Base-by-base conservation (phyloP, 2,329 filamentous ascomycete genomes). In the Alternaria conjuncta region DNA sequence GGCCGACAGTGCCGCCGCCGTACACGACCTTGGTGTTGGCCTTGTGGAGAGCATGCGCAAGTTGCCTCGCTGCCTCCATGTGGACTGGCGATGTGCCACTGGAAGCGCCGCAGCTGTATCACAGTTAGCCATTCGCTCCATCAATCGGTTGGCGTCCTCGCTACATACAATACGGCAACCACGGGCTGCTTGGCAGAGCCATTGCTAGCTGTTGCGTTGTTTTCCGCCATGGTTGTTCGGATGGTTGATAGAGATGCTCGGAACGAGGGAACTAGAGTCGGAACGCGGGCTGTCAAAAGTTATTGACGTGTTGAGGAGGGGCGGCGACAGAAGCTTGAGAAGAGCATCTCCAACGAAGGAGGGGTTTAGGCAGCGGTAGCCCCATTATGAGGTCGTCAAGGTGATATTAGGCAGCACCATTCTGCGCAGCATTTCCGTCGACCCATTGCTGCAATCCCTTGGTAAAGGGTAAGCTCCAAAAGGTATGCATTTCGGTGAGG, bases 1-100 rank as follows among this genome's bases (percentile, higher is more conserved):
- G 87, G 10, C 96, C 96, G 41, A 93, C 89, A 3, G 95, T 98
- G 75, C 96, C 96, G 71, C 96, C 96, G 71, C 96, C 96, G 81
- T 98, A 99, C 68, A 98, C 94, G 46, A 99, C 88, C 10, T 88
- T 86, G 74, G 96, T 93, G 78, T 92, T 89, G 75, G 92, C 87
- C 55, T 87, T 85, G 77, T 94, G 91, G 82, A 98, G 91, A 68
- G 86, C 85, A 32, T 84, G 84, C 58, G 91, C 95, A 13, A 98
- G 89, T 28, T 88, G 82, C 43, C 90, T 90, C 3, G 96, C 96
- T 8, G 93, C 90, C 78, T 90, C 89, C 74, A 96, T 82, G 80
- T 97, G 93, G 5, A 86, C 86, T 13, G 92, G 89, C 66, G 88
- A 90, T 55, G 85, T 89, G 54, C 96, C 96, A 15, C 86, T 80